Evolutionary conservation across 495 filamentous ascomycete species (phyloP).

Genomic region (Xylaria nigripes): DNA sequence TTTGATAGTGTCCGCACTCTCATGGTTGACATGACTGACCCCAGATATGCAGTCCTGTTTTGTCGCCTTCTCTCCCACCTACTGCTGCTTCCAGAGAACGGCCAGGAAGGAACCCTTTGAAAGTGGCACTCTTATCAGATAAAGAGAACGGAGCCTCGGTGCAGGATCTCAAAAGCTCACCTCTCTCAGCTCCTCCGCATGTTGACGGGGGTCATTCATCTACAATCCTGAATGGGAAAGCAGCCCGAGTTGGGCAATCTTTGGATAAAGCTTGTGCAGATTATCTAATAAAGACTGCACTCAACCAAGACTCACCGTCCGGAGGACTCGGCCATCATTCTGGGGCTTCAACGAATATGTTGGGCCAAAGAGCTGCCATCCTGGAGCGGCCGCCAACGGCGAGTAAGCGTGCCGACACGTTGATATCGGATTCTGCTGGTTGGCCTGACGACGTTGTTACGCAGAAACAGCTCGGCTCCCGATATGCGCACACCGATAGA

Average conservation of each 20-base stretch:
- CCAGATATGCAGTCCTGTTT: background rate
- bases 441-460: constrained; percentile 15
- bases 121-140: background rate
- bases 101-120: constrained; percentile 14
- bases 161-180: background rate
- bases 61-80: background rate
- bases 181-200: background rate
- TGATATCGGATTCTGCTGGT: constrained; percentile 1
- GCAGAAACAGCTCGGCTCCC: constrained; percentile 1
- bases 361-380: background rate
- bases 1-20: background rate
- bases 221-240: background rate
- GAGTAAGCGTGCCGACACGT: constrained; percentile 11
- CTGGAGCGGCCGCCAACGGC: constrained; percentile 11
- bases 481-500: background rate
- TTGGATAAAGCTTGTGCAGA: background rate
- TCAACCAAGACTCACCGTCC: constrained; percentile 3
- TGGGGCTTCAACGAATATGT: background rate
- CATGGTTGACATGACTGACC: background rate
- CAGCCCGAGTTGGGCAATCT: background rate
- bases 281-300: background rate
- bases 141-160: background rate
- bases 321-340: background rate
- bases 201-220: background rate
- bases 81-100: background rate